Evolutionary conservation across 345 rosid genomes (phyloP), one percentile per base, ranked within the genome.

Genomic region (Brassica carinata): DNA sequence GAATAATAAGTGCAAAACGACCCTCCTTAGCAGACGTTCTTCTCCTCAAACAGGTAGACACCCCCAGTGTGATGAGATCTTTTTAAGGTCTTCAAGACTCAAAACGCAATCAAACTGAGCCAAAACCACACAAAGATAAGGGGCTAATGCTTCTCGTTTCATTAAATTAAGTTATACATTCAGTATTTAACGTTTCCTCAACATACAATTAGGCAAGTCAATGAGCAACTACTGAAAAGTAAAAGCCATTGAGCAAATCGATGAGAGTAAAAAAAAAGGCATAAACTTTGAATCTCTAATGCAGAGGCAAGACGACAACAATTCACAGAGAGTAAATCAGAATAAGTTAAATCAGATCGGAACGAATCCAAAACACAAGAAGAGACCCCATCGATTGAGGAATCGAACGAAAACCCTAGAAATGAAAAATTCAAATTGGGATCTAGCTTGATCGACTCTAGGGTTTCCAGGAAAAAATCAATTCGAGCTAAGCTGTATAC

Each of bases 361-460:
- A 79, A 73, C 64, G 63, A 26, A 79, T 19, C 74, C 13, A 67
- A 51, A 2, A 30, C 3, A 48, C 4, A 62, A 67, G 13, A 59
- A 73, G 1, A 74, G 61, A 68, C 70, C 33, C n/a, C 26, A 81
- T 17, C 19, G 10, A 69, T 75, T 57, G 9, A 26, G 4, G 33
- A 72, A 77, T 66, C 69, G 17, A 26, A n/a, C 48, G 62, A 38
- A 82, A 74, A 67, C 82, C 79, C 76, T 73, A 78, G 31, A 5
- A 36, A 36, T 5, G 7, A 34, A 53, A 5, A 5, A 43, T 23
- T 23, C n/a, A 82, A 72, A 8, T 64, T 67, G 58, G 75, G 79
- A 77, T 77, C 79, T 74, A 10, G 31, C 48, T 5, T 7, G 19
- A 77, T 40, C 64, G 13, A 72, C 11, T 19, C 43, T 31, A 74